Evolutionary conservation across 495 filamentous ascomycete species (phyloP), one percentile per base, ranked within the genome.

Genomic region (Neurospora sublineolata): DNA sequence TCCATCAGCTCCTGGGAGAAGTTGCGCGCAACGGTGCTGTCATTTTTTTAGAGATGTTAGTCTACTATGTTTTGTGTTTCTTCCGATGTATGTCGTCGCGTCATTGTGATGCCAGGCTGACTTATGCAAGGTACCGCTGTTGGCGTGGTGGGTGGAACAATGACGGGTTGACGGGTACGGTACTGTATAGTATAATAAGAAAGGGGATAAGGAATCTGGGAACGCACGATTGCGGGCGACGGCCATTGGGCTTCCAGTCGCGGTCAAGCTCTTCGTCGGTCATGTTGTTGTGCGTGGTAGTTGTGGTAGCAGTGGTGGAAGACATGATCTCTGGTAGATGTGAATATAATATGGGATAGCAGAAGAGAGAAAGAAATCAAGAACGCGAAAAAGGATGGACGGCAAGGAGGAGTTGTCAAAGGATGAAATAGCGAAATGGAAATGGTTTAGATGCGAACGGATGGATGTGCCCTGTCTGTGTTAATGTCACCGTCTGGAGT

Each of bases 1-100:
- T 93, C 92, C 82, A 96, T 92, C 70, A 98, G 86, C 77, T 92
- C 91, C 33, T 89, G 83, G 38, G 93, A 93, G 84, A 98, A 97
- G 71, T 89, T 91, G 71, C 90, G 90, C 33, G 94, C 94, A 80
- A 97, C 89, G 70, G 92, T 94, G 72, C 94, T 97, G 82, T 58
- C 27, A 36, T 1, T 38, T 44, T 67, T 42, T 18, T 36, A 70
- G 70, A 33, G 3, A 40, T 30, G 73, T 79, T 68, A 76, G 78
- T 46, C 12, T 1, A 14, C 11, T 6, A 52, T 52, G 4, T 37
- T 69, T 39, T 67, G 39, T 36, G 37, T 27, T 14, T 38, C 23
- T 38, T 58, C 23, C 9, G 1, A 36, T 44, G 27, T 6, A 20
- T 60, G 27, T 30, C 52, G 27, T 33, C 52, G 37, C 67, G 70